Evolutionary conservation across 1,139 yeast genomes (phyloP), one percentile per base, ranked within the genome.

Genomic region (Protomyces arabidopsidicola): DNA sequence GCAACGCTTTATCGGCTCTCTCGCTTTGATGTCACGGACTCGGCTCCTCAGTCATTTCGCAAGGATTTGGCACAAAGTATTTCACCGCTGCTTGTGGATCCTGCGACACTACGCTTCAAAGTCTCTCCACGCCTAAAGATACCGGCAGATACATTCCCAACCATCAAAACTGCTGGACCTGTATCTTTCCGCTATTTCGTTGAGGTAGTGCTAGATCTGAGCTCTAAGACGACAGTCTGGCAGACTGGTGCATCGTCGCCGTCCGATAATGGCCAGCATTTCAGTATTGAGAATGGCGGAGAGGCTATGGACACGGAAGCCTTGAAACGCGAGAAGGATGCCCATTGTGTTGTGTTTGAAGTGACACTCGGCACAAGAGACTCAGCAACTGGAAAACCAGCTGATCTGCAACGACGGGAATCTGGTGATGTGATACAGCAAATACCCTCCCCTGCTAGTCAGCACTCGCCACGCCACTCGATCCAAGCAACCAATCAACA

Each of bases 71-170:
- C 87, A 50, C 97, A 90, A 74, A 81, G 83, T 55, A 81, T 90
- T 0, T 80, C 88, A 0, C 96, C 97, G 0, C 75, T 90, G n/a
- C 86, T 84, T 68, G 84, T 89, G 24, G 93, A 89, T 71, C 91
- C 95, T 0, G 77, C 72, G 5, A 81, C 87, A 0, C 78, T 84
- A 55, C 76, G 79, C 39, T 80, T 85, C 38, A 86, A 82, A 52
- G 80, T 87, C 3, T 82, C 82, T 48, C 83, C 91, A 0, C 82
- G 83, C 55, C 75, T 90, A 27, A 78, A 86, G 67, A 85, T 90
- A 0, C 97, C 97, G 0, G 83, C 88, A 0, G 97, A 90, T 70
- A 85, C 89, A 0, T 89, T 90, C 72, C 95, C 97, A 0, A 88
- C 96, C 0, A 87, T 90, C 14, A 81, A 82, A 50, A 88, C 88